Evolutionary conservation across 805 yeast genomes (phyloP).

Genomic region (Metschnikowia similis): DNA sequence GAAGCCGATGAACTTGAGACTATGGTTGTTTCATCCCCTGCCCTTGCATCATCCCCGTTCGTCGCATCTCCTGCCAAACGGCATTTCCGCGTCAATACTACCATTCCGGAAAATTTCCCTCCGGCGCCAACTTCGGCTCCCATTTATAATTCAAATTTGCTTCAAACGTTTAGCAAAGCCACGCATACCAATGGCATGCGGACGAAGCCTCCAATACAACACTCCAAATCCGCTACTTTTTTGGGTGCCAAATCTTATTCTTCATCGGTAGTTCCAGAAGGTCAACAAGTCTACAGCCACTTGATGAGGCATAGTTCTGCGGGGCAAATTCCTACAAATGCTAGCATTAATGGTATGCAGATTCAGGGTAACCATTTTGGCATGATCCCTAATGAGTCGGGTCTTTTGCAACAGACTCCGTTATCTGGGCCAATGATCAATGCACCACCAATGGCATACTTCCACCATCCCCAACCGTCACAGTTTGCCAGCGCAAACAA

Average conservation of each 20-base stretch:
- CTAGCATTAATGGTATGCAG: background rate
- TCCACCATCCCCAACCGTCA: constrained; percentile 2
- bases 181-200: background rate
- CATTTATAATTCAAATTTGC: constrained; percentile 24
- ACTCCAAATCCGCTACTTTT: constrained; percentile 4
- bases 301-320: constrained; percentile 3
- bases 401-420: background rate
- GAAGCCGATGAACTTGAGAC: constrained; percentile 32
- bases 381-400: background rate
- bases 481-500: background rate
- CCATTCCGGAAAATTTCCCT: constrained; percentile 1
- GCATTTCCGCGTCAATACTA: constrained; percentile 15
- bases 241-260: background rate
- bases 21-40: constrained; percentile 39
- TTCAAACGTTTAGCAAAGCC: constrained; percentile 1
- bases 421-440: background rate
- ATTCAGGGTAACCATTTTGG: background rate
- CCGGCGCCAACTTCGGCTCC: constrained; percentile 36
- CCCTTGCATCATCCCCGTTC: constrained; percentile 33
- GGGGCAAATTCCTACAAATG: constrained; percentile 1
- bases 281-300: background rate
- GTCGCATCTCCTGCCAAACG: constrained; percentile 20
- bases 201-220: constrained; percentile 6
- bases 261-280: background rate
- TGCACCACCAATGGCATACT: constrained; percentile 2